Conservation (phyloP, 805 yeast genomes). For the fission yeast (Schizosaccharomyces pombe) region DNA sequence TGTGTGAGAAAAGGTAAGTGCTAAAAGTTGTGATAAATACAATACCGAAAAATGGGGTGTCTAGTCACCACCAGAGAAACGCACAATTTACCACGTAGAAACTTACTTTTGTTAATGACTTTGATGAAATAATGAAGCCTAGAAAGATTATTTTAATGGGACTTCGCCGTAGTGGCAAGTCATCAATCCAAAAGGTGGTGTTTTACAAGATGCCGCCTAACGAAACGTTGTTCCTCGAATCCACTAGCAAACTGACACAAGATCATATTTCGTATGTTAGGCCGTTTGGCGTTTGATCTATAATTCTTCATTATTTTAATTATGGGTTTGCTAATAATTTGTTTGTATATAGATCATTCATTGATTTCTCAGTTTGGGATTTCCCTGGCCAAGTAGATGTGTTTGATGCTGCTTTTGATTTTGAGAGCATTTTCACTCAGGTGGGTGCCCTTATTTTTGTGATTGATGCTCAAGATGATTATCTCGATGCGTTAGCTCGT, state of each 20-base stretch:
- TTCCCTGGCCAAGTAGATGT: slow-evolving; percentile 82
- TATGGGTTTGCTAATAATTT: neutral
- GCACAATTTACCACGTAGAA: too few relatives aligned
- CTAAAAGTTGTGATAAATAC: too few relatives aligned
- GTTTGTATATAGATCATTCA: slow-evolving; percentile 27
- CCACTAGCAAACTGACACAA: slow-evolving; percentile 69
- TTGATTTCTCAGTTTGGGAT: slow-evolving; percentile 76
- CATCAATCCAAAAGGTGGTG: slow-evolving; percentile 85
- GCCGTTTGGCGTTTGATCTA: slow-evolving; percentile 5
- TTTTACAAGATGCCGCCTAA: slow-evolving; percentile 91
- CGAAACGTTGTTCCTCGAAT: slow-evolving; percentile 73
- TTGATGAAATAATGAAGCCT: neutral
- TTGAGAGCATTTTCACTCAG: slow-evolving; percentile 48
- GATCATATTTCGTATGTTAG: slow-evolving; percentile 38
- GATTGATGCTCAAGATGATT: slow-evolving; percentile 88
- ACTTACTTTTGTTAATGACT: neutral
- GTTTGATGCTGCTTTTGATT: slow-evolving; percentile 66
- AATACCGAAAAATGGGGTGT: too few relatives aligned
- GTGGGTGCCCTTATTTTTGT: slow-evolving; percentile 86
- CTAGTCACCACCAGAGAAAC: too few relatives aligned
- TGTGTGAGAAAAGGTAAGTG: too few relatives aligned
- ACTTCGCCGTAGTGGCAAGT: slow-evolving; percentile 39
- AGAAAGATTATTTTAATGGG: slow-evolving; percentile 1
- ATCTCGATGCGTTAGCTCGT: slow-evolving; percentile 71
- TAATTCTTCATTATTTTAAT: slow-evolving; percentile 6